Evolutionary conservation across 1,139 yeast genomes (phyloP).

Genomic region (Geotrichum fermentans): DNA sequence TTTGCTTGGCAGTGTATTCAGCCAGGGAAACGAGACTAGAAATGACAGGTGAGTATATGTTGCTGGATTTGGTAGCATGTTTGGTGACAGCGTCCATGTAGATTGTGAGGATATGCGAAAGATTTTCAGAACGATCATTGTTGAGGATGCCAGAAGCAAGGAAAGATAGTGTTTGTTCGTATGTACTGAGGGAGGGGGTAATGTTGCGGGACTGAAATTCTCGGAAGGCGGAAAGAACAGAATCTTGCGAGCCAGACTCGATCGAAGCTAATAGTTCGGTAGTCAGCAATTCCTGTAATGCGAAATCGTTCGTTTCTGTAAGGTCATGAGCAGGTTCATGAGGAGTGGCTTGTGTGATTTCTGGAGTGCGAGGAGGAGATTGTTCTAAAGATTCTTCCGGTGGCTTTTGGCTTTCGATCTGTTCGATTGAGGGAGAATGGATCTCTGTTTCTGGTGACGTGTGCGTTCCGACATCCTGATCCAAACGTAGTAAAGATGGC

Average conservation of each 20-base stretch:
- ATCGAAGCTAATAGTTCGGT: conserved; percentile 1
- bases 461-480: neutral
- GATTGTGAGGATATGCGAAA: conserved; percentile 12
- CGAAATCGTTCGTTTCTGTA: neutral
- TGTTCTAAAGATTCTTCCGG: neutral
- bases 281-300: neutral
- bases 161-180: conserved; percentile 11
- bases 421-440: neutral
- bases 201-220: conserved; percentile 4
- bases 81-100: conserved; percentile 14
- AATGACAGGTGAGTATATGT: conserved; percentile 34
- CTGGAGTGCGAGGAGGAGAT: neutral
- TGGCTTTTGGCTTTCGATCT: neutral
- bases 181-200: conserved; percentile 4
- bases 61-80: conserved; percentile 14
- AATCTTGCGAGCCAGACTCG: conserved; percentile 4
- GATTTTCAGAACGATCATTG: conserved; percentile 10
- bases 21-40: conserved; percentile 30
- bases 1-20: conserved; percentile 6
- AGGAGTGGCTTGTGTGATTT: neutral
- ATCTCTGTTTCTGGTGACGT: neutral
- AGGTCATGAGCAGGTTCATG: neutral
- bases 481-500: neutral
- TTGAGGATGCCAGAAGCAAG: conserved; percentile 1
- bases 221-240: conserved; percentile 9